Evolutionary conservation across 139 green algal genomes (phyloP).

Genomic region (Coelastrella sp.): DNA sequence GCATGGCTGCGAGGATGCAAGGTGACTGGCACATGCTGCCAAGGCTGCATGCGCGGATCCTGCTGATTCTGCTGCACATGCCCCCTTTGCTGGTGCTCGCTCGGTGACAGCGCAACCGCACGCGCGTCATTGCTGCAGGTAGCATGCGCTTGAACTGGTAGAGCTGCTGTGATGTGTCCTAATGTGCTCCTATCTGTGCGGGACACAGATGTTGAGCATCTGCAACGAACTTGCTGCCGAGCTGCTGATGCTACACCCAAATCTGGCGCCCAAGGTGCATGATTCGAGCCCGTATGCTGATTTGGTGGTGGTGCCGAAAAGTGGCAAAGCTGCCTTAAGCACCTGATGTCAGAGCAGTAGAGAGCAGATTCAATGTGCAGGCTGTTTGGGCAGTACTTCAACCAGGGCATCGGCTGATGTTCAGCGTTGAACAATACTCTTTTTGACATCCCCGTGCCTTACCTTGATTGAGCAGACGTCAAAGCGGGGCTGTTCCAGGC

Average conservation of each 20-base stretch:
- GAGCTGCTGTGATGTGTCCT: background rate
- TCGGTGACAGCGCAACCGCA: background rate
- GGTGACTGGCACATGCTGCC: background rate
- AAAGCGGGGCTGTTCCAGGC: background rate
- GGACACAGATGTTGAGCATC: background rate
- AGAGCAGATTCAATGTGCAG: no score
- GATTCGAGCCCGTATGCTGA: background rate
- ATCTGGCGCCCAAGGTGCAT: background rate
- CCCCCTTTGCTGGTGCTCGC: background rate
- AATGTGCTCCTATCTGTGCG: background rate
- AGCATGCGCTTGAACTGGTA: background rate
- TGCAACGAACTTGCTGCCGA: background rate
- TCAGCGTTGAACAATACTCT: background rate
- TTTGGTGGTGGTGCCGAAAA: no score
- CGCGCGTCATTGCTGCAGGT: background rate
- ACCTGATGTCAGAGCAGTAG: no score
- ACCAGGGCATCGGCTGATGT: background rate
- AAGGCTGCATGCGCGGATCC: background rate
- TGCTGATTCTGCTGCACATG: slow-evolving; percentile 1
- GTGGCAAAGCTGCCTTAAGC: no score
- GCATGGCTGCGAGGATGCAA: no score
- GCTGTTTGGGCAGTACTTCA: no score
- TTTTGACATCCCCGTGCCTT: background rate
- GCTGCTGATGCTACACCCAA: background rate
- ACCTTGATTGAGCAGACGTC: background rate